phyloP scores from a whole-genome alignment of 805 yeast species.

The Zygosaccharomyces gambellarensis region DNA sequence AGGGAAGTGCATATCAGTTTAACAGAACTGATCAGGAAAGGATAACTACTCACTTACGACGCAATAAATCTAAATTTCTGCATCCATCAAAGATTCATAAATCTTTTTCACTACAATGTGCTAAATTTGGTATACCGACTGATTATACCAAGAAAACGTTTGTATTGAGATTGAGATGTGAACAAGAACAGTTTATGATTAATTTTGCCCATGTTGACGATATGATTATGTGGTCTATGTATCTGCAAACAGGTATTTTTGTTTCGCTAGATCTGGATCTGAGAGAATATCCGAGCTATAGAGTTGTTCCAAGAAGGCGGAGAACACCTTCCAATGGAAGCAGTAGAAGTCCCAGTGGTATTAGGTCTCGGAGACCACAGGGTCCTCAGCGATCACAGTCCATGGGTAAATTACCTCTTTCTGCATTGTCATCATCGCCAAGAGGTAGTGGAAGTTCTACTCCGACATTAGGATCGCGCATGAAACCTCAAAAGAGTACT shows the following conservation, averaged over 20 bases:
- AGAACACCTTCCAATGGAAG: constrained; percentile 28
- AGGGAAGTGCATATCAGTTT: constrained; percentile 23
- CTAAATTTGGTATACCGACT: constrained; percentile 75
- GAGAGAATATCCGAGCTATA: constrained; percentile 67
- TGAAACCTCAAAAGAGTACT: constrained; percentile 8
- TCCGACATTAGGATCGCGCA: background rate
- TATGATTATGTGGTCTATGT: constrained; percentile 74
- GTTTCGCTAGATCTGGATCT: constrained; percentile 70
- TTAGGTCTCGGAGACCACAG: background rate
- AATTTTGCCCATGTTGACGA: constrained; percentile 58
- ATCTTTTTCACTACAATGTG: constrained; percentile 78
- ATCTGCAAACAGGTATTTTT: constrained; percentile 69
- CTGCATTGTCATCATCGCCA: background rate
- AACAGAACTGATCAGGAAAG: constrained; percentile 28
- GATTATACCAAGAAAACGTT: constrained; percentile 72
- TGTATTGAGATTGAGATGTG: constrained; percentile 72
- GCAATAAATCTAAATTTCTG: constrained; percentile 26
- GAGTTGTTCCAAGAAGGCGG: constrained; percentile 77
- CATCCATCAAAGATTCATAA: constrained; percentile 41
- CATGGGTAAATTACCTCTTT: background rate
- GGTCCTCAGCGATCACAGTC: constrained; percentile 1
- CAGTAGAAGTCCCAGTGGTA: background rate
- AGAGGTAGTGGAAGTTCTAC: background rate
- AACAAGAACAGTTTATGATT: constrained; percentile 74
- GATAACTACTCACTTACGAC: constrained; percentile 18